Evolutionary conservation across 345 rosid genomes (phyloP).

Genomic region (Tarenaya hassleriana): DNA sequence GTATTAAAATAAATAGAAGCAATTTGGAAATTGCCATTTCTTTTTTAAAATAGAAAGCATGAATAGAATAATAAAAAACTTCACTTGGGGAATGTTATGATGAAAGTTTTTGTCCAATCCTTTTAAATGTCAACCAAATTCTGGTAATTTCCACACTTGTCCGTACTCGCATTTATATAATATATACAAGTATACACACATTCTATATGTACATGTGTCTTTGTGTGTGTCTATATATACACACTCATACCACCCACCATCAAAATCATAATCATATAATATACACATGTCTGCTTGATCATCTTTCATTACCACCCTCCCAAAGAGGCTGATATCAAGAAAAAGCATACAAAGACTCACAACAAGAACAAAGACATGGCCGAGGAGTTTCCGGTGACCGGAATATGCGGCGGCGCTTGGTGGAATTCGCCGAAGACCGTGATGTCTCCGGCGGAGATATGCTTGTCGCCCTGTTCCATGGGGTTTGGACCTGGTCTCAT

Average conservation of each 20-base stretch:
- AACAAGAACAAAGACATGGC: slow-evolving; percentile 17
- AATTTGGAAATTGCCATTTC: slow-evolving; percentile 19
- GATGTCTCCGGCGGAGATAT: slow-evolving; percentile 27
- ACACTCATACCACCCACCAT: slow-evolving; percentile 16
- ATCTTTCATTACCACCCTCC: slow-evolving; percentile 1
- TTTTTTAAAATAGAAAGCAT: neutral
- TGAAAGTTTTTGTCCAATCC: slow-evolving; percentile 15
- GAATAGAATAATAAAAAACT: neutral
- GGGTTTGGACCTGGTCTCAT: slow-evolving; percentile 15
- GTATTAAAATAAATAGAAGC: slow-evolving; percentile 23
- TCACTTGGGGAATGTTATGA: slow-evolving; percentile 20
- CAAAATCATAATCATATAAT: neutral
- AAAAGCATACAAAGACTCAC: slow-evolving; percentile 1
- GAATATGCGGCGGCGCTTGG: slow-evolving; percentile 29
- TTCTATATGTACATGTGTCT: slow-evolving; percentile 15
- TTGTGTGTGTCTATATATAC: slow-evolving; percentile 11
- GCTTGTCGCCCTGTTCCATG: slow-evolving; percentile 26
- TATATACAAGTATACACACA: slow-evolving; percentile 19
- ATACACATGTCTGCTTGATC: no score
- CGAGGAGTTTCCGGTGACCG: slow-evolving; percentile 29
- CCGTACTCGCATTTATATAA: slow-evolving; percentile 31
- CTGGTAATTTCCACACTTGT: slow-evolving; percentile 35
- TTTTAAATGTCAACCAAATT: slow-evolving; percentile 29
- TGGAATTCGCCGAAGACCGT: slow-evolving; percentile 33
- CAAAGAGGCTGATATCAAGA: neutral